phyloP scores from a whole-genome alignment of 2,329 filamentous ascomycete genomes.

The Fusarium haematococcum region DNA sequence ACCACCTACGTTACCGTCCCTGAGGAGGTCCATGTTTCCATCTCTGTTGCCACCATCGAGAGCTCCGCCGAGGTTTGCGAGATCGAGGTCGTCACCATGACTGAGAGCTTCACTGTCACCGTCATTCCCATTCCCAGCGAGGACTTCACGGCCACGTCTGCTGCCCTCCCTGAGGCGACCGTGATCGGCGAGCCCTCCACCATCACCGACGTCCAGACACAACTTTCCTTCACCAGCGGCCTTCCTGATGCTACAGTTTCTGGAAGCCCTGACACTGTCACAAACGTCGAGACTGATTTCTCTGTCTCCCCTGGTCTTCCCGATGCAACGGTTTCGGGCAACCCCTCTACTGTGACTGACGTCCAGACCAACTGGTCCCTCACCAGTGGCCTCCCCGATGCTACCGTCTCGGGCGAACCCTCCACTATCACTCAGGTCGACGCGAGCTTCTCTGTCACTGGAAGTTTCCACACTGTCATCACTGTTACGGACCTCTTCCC shows the following conservation, averaged over 20 bases:
- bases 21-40: slow-evolving; percentile 34
- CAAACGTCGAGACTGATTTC: slow-evolving; percentile 35
- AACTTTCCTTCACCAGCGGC: slow-evolving; percentile 44
- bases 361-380: slow-evolving; percentile 42
- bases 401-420: slow-evolving; percentile 41
- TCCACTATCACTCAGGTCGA: slow-evolving; percentile 46
- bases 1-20: slow-evolving; percentile 46
- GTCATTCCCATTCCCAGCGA: slow-evolving; percentile 40
- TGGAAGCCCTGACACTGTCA: slow-evolving; percentile 48
- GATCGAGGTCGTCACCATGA: slow-evolving; percentile 39
- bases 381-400: slow-evolving; percentile 43
- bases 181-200: slow-evolving; percentile 48
- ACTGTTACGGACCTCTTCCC: slow-evolving; percentile 48
- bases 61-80: slow-evolving; percentile 39
- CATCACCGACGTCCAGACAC: slow-evolving; percentile 46
- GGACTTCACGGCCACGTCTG: slow-evolving; percentile 19
- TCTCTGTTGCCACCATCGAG: slow-evolving; percentile 43
- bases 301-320: slow-evolving; percentile 35
- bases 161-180: slow-evolving; percentile 37
- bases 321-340: slow-evolving; percentile 40
- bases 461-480: slow-evolving; percentile 41
- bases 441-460: slow-evolving; percentile 32
- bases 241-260: slow-evolving; percentile 50
- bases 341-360: slow-evolving; percentile 46
- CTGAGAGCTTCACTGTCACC: slow-evolving; percentile 45